Evolutionary conservation across 495 filamentous ascomycete species (phyloP).

Genomic region (Rhypophila decipiens): DNA sequence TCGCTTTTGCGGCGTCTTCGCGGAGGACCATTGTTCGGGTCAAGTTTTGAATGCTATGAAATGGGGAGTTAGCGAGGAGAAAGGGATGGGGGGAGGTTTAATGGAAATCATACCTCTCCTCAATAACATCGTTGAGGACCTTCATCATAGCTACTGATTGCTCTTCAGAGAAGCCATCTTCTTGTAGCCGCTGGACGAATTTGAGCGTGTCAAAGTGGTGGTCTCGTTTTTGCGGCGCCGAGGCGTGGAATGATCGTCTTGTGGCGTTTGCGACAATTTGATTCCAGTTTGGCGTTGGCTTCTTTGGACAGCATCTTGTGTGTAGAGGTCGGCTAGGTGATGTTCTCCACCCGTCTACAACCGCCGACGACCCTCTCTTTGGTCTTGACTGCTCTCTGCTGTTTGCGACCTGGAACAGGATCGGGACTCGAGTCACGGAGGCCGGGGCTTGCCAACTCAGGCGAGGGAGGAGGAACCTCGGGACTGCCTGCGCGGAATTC

Average conservation of each 20-base stretch:
- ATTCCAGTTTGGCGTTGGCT: background rate
- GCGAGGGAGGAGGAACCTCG: constrained; percentile 48
- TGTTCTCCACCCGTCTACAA: too few relatives aligned
- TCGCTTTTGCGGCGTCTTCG: constrained; percentile 79
- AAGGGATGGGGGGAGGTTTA: background rate
- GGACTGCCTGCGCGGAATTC: constrained; percentile 29
- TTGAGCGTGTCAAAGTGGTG: constrained; percentile 99
- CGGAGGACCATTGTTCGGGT: constrained; percentile 98
- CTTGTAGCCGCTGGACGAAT: constrained; percentile 84
- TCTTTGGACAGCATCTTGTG: background rate
- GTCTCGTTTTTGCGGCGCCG: constrained; percentile 54
- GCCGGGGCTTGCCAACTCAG: constrained; percentile 42
- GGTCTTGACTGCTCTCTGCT: background rate
- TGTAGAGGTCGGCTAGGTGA: background rate
- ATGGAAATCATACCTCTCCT: constrained; percentile 62
- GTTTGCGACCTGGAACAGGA: background rate
- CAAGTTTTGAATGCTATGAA: constrained; percentile 79
- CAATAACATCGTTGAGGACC: constrained; percentile 92
- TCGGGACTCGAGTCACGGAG: constrained; percentile 1
- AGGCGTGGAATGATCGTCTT: constrained; percentile 62
- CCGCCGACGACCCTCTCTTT: too few relatives aligned
- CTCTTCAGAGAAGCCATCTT: constrained; percentile 92
- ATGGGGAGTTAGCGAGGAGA: background rate
- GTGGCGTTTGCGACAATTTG: constrained; percentile 18
- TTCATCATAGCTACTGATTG: constrained; percentile 97